These are phyloP conservation scores for Dendrothele bispora DNA, from an alignment of 768 basidiomycete genomes.

Conservation along the genomic window DNA sequence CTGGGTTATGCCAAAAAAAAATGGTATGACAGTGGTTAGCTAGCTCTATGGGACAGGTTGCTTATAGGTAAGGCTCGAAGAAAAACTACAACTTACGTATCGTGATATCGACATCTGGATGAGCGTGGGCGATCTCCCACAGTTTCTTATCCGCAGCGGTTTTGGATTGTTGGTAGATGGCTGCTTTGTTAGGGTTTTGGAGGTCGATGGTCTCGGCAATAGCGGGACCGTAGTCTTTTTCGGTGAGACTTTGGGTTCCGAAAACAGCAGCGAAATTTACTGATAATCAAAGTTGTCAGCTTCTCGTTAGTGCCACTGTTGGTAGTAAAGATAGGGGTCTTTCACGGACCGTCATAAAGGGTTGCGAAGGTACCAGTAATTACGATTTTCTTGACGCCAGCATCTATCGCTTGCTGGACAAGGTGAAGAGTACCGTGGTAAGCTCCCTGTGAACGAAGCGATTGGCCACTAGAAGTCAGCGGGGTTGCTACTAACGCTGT, in stretches of 20 bases:
- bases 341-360: neutral
- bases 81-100: conserved; percentile 10
- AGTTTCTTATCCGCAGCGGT: conserved; percentile 19
- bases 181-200: neutral
- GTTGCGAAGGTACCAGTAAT: conserved; percentile 3
- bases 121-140: conserved; percentile 23
- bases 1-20: neutral
- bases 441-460: conserved; percentile 9
- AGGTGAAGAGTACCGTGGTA: neutral
- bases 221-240: conserved; percentile 4
- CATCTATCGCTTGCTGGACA: conserved; percentile 6
- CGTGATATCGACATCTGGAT: conserved; percentile 20
- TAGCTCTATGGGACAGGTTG: neutral
- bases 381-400: conserved; percentile 4
- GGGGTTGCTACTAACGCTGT: no score
- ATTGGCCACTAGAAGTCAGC: no score
- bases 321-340: conserved; percentile 10
- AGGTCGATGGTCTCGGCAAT: conserved; percentile 1
- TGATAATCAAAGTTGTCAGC: neutral
- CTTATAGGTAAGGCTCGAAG: neutral
- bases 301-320: conserved; percentile 1
- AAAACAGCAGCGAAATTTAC: neutral
- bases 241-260: neutral
- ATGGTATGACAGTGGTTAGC: neutral
- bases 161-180: conserved; percentile 23